A percentile compares a stretch with the other conserved stretches of the same genome.
Evolutionary conservation across 768 basidiomycete genomes (phyloP).

Genomic region (Paxillus involutus): DNA sequence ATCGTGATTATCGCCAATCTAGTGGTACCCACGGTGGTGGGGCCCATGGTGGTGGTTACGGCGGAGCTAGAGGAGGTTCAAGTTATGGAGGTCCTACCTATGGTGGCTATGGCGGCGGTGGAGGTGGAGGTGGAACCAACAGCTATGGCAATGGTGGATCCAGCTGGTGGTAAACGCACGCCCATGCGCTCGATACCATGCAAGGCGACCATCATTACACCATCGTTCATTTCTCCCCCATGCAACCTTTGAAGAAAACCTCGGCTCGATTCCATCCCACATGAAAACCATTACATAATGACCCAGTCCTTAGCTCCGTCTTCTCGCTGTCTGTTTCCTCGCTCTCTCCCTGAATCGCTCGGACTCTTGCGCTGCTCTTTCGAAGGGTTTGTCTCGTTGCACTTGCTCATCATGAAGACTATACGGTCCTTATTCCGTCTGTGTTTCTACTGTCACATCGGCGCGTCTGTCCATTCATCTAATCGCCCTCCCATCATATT

Average conservation of each 20-base stretch:
- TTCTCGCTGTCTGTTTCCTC: slow-evolving; percentile 21
- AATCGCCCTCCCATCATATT: slow-evolving; percentile 6
- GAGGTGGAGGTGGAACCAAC: slow-evolving; percentile 9
- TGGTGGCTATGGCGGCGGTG: slow-evolving; percentile 29
- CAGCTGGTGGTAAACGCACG: slow-evolving; percentile 48
- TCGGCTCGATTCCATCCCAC: slow-evolving; percentile 15
- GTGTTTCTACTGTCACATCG: slow-evolving; percentile 34
- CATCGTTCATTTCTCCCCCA: slow-evolving; percentile 4
- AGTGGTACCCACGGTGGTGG: slow-evolving; percentile 28
- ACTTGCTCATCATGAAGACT: slow-evolving; percentile 47
- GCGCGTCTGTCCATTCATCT: slow-evolving; percentile 26
- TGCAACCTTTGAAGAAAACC: slow-evolving; percentile 14
- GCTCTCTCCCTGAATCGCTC: slow-evolving; percentile 33
- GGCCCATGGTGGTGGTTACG: slow-evolving; percentile 36
- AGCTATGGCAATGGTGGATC: slow-evolving; percentile 33
- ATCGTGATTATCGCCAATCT: slow-evolving; percentile 34
- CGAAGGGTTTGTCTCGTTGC: slow-evolving; percentile 56
- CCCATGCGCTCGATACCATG: slow-evolving; percentile 4
- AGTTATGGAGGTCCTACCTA: slow-evolving; percentile 42
- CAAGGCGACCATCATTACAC: slow-evolving; percentile 6
- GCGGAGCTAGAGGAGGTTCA: slow-evolving; percentile 40
- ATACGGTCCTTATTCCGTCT: slow-evolving; percentile 42
- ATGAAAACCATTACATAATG: slow-evolving; percentile 26
- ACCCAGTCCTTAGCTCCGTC: slow-evolving; percentile 13
- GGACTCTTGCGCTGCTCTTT: slow-evolving; percentile 66